Evolutionary conservation across 805 yeast species (phyloP).

Genomic region (Candida takata): DNA sequence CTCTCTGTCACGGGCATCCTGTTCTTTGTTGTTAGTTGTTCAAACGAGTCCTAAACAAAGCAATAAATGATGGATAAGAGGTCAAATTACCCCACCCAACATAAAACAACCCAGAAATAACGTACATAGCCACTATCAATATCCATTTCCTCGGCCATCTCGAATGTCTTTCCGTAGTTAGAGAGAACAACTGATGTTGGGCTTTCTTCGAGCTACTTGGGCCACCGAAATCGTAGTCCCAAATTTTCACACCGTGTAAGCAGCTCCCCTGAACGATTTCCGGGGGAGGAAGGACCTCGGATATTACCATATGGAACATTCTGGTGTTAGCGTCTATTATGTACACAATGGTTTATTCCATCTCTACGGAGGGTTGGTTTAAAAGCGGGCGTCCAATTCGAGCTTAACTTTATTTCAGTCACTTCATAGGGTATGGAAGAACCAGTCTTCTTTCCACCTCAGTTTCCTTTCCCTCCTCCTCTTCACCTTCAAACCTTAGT

Average conservation of each 20-base stretch:
- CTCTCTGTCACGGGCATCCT: conserved; percentile 24
- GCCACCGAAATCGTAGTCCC: too few species aligned
- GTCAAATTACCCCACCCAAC: background rate
- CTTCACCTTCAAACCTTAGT: conserved; percentile 91
- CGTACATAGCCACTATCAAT: conserved; percentile 32
- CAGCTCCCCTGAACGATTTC: conserved; percentile 1
- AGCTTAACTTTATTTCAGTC: too few species aligned
- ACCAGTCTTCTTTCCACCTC: conserved; percentile 84
- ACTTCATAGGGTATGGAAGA: conserved; percentile 53
- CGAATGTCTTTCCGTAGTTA: too few species aligned
- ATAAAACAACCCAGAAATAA: background rate
- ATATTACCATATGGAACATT: too few species aligned
- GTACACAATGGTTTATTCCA: too few species aligned
- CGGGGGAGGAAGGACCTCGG: conserved; percentile 1
- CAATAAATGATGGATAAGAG: background rate
- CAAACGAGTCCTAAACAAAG: background rate
- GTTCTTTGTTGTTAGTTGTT: conserved; percentile 5
- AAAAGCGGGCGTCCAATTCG: too few species aligned
- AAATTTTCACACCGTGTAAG: background rate
- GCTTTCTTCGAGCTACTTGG: too few species aligned
- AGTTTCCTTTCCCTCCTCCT: conserved; percentile 91
- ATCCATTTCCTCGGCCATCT: conserved; percentile 58
- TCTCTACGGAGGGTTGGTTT: too few species aligned
- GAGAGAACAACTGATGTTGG: too few species aligned
- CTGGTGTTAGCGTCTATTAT: too few species aligned